phyloP scores from a whole-genome alignment of 768 basidiomycete species.

The Royoungia palumana region DNA sequence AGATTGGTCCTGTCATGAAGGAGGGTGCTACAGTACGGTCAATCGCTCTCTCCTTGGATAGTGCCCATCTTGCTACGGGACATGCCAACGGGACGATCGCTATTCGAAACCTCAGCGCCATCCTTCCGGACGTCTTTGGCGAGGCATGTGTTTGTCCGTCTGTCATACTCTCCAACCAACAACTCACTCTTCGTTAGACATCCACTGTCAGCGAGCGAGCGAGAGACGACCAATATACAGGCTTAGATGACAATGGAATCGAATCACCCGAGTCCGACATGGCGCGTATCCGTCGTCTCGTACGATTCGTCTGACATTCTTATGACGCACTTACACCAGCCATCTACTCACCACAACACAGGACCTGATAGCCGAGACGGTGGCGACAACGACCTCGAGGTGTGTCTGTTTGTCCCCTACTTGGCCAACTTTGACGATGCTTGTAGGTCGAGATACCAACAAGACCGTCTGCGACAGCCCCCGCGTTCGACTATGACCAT shows the following conservation, averaged over 20 bases:
- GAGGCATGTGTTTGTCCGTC: no score
- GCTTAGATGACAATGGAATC: no score
- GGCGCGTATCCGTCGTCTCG: neutral
- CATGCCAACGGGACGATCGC: neutral
- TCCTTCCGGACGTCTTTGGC: conserved; percentile 3
- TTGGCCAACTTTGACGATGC: neutral
- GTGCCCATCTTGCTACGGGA: neutral
- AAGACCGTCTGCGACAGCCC: neutral
- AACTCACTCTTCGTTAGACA: no score
- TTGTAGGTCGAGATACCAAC: neutral
- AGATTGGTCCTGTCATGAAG: no score
- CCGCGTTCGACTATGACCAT: neutral
- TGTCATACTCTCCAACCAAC: no score
- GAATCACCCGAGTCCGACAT: no score
- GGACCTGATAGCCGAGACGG: neutral
- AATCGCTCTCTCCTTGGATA: neutral
- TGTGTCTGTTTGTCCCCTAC: no score
- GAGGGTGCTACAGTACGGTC: neutral
- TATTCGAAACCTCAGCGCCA: neutral
- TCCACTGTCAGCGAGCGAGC: no score
- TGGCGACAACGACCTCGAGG: neutral
- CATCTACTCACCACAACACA: no score
- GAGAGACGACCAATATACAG: no score
- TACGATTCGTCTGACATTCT: no score
- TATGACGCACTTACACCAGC: no score